phyloP scores from a whole-genome alignment of 2,329 filamentous ascomycete species.

The Colletotrichum sp. region DNA sequence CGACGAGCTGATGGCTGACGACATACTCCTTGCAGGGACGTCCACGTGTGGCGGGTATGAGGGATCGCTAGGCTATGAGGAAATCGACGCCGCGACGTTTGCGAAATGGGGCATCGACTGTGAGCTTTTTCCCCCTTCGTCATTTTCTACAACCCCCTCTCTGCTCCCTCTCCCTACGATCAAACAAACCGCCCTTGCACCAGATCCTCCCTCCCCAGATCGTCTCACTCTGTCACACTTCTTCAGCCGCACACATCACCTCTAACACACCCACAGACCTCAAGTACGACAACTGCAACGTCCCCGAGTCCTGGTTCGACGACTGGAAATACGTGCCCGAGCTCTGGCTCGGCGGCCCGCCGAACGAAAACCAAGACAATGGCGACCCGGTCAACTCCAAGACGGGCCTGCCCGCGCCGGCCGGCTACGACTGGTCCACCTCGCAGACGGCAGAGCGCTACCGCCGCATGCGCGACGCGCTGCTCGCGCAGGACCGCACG shows the following conservation, averaged over 20 bases:
- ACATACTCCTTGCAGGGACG: slow-evolving; percentile 17
- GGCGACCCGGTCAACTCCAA: slow-evolving; percentile 29
- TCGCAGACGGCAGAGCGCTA: slow-evolving; percentile 54
- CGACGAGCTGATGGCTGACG: background rate
- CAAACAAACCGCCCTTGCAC: background rate
- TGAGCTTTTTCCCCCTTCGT: slow-evolving; percentile 26
- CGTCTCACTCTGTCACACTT: background rate
- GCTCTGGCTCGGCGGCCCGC: slow-evolving; percentile 32
- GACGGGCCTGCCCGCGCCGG: slow-evolving; percentile 41
- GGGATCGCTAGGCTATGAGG: slow-evolving; percentile 60
- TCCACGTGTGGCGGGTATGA: slow-evolving; percentile 61
- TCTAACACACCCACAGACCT: slow-evolving; percentile 39
- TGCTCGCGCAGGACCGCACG: slow-evolving; percentile 45
- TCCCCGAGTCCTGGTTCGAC: slow-evolving; percentile 41
- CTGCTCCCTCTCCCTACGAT: background rate
- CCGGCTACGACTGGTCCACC: slow-evolving; percentile 53
- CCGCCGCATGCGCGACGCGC: slow-evolving; percentile 55
- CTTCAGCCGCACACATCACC: background rate
- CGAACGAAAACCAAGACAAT: slow-evolving; percentile 24
- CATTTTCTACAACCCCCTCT: background rate
- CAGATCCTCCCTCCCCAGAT: background rate
- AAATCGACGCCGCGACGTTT: slow-evolving; percentile 61
- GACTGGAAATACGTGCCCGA: slow-evolving; percentile 33
- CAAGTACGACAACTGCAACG: slow-evolving; percentile 63
- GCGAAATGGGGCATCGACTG: slow-evolving; percentile 64